These are phyloP conservation scores for Beta macrorhiza DNA, from an alignment of 179 eudicot genomes.

Conservation along the genomic window DNA sequence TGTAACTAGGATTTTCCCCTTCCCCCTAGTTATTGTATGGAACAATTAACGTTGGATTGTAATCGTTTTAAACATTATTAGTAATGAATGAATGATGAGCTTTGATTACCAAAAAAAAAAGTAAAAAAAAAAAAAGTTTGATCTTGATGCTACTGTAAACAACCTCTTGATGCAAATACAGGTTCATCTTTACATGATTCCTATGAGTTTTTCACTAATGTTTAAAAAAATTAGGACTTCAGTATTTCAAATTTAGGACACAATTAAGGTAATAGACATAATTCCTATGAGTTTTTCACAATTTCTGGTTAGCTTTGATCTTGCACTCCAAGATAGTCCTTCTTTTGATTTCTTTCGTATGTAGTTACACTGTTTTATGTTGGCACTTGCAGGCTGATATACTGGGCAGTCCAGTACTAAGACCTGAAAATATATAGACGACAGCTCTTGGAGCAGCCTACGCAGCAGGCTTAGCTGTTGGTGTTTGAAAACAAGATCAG, in stretches of 20 bases:
- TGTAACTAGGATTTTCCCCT: too few species aligned
- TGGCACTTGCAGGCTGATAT: conserved; percentile 66
- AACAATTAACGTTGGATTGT: too few species aligned
- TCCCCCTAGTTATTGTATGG: too few species aligned
- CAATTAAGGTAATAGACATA: too few species aligned
- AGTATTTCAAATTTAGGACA: too few species aligned
- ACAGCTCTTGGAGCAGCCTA: conserved; percentile 97
- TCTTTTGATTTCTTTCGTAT: neutral
- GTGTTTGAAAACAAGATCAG: conserved; percentile 76
- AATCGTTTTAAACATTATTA: neutral
- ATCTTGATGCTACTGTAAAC: conserved; percentile 93
- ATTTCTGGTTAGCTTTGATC: neutral
- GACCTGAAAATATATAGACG: conserved; percentile 91
- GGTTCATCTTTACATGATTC: conserved; percentile 37
- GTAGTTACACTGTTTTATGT: neutral
- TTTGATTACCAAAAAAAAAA: too few species aligned
- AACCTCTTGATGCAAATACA: conserved; percentile 89
- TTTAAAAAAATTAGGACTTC: too few species aligned
- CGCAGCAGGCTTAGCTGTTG: conserved; percentile 94
- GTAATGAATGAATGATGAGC: too few species aligned
- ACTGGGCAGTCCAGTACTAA: conserved; percentile 73
- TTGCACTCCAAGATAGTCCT: neutral
- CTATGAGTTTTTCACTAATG: too few species aligned
- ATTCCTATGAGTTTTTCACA: too few species aligned
- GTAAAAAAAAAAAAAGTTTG: too few species aligned